phyloP scores from a whole-genome alignment of 129 eudicot genomes.

The Artemisia tridentata region DNA sequence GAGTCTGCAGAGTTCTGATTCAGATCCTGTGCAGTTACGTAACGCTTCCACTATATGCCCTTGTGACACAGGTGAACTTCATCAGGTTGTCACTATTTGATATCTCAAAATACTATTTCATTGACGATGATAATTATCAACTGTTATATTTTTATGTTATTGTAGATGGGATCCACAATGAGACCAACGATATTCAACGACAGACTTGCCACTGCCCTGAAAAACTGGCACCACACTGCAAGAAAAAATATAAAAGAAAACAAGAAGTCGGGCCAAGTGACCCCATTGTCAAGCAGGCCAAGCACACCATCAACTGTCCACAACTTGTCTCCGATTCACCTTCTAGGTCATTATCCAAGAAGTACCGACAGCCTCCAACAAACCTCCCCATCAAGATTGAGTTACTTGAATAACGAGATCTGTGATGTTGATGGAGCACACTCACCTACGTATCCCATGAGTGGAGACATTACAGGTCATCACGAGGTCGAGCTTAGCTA shows the following conservation, averaged over 20 bases:
- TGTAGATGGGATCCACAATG: conserved; percentile 66
- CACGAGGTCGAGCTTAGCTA: conserved; percentile 23
- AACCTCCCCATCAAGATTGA: conserved; percentile 25
- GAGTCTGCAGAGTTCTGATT: conserved; percentile 37
- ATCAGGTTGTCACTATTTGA: not conserved
- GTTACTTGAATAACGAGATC: conserved; percentile 16
- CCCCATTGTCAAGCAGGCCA: conserved; percentile 41
- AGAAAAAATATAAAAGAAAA: conserved; percentile 43
- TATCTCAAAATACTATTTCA: not conserved
- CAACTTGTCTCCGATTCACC: conserved; percentile 47
- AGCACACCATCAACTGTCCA: conserved; percentile 30
- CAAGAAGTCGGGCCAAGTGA: conserved; percentile 14
- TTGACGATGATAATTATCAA: not conserved
- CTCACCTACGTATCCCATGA: conserved; percentile 23
- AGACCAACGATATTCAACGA: conserved; percentile 65
- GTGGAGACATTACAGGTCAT: conserved; percentile 14
- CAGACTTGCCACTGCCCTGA: conserved; percentile 38
- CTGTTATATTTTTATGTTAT: not conserved
- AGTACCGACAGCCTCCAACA: conserved; percentile 27
- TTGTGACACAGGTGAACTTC: conserved; percentile 59
- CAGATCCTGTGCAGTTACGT: conserved; percentile 70
- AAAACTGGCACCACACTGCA: conserved; percentile 50
- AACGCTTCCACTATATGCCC: conserved; percentile 72
- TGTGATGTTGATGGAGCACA: conserved; percentile 33
- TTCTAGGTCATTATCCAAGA: conserved; percentile 36